phyloP scores from a whole-genome alignment of 768 basidiomycete genomes.

The Tulasnella sp. region DNA sequence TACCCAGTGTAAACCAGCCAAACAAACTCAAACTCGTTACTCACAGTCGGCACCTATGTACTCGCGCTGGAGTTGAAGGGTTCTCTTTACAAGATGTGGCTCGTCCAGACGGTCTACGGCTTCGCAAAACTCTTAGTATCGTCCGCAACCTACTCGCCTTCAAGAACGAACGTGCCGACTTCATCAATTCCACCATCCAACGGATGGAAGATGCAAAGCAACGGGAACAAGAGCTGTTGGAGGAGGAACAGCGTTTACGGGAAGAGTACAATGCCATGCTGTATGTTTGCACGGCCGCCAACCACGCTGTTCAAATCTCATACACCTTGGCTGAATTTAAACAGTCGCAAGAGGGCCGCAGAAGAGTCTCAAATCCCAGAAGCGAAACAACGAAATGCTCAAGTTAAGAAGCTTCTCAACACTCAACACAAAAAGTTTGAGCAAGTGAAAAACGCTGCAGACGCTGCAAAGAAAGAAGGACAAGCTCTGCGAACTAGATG shows the following conservation, averaged over 20 bases:
- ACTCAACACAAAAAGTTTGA: slow-evolving; percentile 26
- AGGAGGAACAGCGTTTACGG: slow-evolving; percentile 41
- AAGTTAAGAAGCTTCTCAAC: slow-evolving; percentile 35
- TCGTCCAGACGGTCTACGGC: slow-evolving; percentile 65
- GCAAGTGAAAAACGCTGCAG: slow-evolving; percentile 54
- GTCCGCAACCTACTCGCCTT: slow-evolving; percentile 94
- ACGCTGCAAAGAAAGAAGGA: slow-evolving; percentile 65
- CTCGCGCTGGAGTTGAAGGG: slow-evolving; percentile 63
- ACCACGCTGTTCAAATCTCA: slow-evolving; percentile 26
- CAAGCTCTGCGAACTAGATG: slow-evolving; percentile 54
- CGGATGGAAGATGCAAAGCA: slow-evolving; percentile 25
- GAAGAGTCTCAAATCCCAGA: slow-evolving; percentile 17
- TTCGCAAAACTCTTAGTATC: slow-evolving; percentile 67
- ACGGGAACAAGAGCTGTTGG: slow-evolving; percentile 22
- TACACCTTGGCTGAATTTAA: neutral
- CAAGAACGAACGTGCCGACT: slow-evolving; percentile 60
- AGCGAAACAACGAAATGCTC: slow-evolving; percentile 50
- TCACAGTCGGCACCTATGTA: slow-evolving; percentile 57
- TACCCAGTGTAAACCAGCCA: neutral
- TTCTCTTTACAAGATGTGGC: slow-evolving; percentile 70
- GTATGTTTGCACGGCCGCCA: slow-evolving; percentile 39
- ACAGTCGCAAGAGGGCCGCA: slow-evolving; percentile 12
- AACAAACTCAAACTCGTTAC: neutral
- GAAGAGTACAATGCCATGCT: slow-evolving; percentile 34
- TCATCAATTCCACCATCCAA: slow-evolving; percentile 33